Percentiles rank a stretch among this genome's conserved stretches.
Conservation (phyloP, 2,329 filamentous ascomycete genomes). For the Verticillium tricorpus region DNA sequence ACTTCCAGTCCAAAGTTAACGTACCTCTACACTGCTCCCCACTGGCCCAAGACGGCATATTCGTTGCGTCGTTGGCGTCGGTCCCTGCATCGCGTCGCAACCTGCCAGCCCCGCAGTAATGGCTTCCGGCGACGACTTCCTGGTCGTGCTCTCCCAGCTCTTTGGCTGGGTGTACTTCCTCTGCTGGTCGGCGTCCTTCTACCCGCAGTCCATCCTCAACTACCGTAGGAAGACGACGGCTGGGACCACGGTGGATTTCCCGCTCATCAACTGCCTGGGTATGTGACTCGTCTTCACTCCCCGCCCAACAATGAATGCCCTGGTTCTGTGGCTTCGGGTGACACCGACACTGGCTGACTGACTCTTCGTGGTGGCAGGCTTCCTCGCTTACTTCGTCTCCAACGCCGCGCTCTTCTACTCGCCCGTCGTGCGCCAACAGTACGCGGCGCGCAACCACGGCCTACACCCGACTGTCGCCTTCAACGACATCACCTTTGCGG, state of each 20-base stretch:
- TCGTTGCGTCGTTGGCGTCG: background rate
- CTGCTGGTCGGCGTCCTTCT: slow-evolving; percentile 86
- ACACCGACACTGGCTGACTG: slow-evolving; percentile 7
- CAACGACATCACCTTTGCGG: slow-evolving; percentile 87
- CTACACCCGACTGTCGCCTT: slow-evolving; percentile 78
- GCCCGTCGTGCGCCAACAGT: slow-evolving; percentile 70
- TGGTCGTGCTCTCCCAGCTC: slow-evolving; percentile 47
- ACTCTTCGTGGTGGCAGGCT: slow-evolving; percentile 42
- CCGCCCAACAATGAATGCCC: background rate
- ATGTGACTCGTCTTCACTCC: slow-evolving; percentile 10
- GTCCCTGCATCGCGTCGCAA: background rate
- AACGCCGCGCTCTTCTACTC: slow-evolving; percentile 76
- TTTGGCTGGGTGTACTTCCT: slow-evolving; percentile 74
- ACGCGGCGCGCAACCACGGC: slow-evolving; percentile 72
- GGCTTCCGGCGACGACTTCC: slow-evolving; percentile 27
- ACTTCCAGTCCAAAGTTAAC: too few relatives aligned
- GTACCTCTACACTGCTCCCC: background rate
- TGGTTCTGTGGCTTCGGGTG: background rate
- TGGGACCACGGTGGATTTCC: slow-evolving; percentile 86
- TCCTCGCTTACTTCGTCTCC: slow-evolving; percentile 70
- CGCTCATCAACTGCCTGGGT: slow-evolving; percentile 66
- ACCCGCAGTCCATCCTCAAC: slow-evolving; percentile 85
- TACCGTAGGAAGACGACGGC: slow-evolving; percentile 69
- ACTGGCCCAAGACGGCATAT: too few relatives aligned
- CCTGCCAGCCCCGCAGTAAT: slow-evolving; percentile 9